Base-by-base conservation (phyloP, 2,329 filamentous ascomycete species). In the Didymella exigua region DNA sequence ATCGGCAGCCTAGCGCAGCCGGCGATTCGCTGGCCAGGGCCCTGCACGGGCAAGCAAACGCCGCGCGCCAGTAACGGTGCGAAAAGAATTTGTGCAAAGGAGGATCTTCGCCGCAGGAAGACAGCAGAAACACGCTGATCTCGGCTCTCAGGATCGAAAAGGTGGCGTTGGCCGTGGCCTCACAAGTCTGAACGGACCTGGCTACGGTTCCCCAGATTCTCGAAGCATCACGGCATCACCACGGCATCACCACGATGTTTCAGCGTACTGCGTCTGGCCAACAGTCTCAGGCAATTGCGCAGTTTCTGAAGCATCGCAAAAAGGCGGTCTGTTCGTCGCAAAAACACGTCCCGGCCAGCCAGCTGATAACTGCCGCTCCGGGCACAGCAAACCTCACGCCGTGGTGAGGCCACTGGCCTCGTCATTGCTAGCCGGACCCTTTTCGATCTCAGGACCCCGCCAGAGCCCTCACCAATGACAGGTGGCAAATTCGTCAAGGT, bases 21-120 rank as follows among this genome's bases (percentile, higher is more conserved):
- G 29, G 10, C 54, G 42, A 67, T 62, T 66, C 61, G 65, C 63
- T 56, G 62, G 34, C 31, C 14, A 59, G 58, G 61, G 53, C 50
- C 52, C 42, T 18, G 59, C 62, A 60, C 61, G 57, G 62, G 49
- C 57, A 45, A 41, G 30, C 31, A 34, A 19, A 24, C 53, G 59
- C 46, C 55, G 53, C 58, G 50, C 56, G 63, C 59, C 52, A 59
- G 51, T 46, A 55, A 59, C 45, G 45, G 58, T 47, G 61, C 63
- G 63, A 65, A 62, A 64, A 66, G 66, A 67, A 65, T 71, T 69
- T 64, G 62, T 63, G 57, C 47, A 27, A 42, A 61, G 57, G 52
- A 44, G 43, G 27, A 56, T 58, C 56, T 34, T 45, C 62, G 56
- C 48, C 55, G 56, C 54, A 14, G 42, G 50, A 19, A 55, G 46